Percentiles rank a stretch among this genome's conserved stretches.
Evolutionary conservation across 148 eudicot species (phyloP).

Genomic region (Cornus florida): DNA sequence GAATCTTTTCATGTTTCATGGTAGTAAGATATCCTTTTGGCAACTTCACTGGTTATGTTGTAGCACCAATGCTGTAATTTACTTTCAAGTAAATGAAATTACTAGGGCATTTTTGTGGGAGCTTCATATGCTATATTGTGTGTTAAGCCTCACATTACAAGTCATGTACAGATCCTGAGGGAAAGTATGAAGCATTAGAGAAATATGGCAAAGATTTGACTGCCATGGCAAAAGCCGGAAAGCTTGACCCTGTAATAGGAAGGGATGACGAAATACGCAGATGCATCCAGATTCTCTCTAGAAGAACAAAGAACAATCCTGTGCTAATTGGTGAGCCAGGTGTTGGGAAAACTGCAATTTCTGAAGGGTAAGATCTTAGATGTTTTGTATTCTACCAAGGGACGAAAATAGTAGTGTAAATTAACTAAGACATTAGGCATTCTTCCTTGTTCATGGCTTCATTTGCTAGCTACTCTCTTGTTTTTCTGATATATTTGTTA

Average conservation of each 20-base stretch:
- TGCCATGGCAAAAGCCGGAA: conserved; percentile 88
- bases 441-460: background rate
- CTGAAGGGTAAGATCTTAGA: conserved; percentile 72
- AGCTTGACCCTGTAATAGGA: conserved; percentile 97
- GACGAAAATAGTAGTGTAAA: background rate
- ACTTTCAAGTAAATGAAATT: background rate
- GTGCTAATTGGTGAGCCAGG: conserved; percentile 99
- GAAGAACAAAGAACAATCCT: conserved; percentile 97
- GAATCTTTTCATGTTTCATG: background rate
- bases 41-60: background rate
- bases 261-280: conserved; percentile 98
- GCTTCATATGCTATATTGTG: background rate
- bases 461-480: conserved; percentile 1
- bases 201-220: conserved; percentile 97
- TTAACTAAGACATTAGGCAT: background rate
- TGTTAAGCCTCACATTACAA: conserved; percentile 14
- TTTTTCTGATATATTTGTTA: background rate
- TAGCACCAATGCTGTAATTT: background rate
- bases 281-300: conserved; percentile 90
- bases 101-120: background rate
- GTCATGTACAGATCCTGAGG: conserved; percentile 73
- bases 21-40: background rate
- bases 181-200: conserved; percentile 90
- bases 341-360: conserved; percentile 97
- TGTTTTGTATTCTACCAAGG: background rate